Base-by-base conservation (phyloP, 495 filamentous ascomycete genomes). In the Hyaloscypha bicolor region DNA sequence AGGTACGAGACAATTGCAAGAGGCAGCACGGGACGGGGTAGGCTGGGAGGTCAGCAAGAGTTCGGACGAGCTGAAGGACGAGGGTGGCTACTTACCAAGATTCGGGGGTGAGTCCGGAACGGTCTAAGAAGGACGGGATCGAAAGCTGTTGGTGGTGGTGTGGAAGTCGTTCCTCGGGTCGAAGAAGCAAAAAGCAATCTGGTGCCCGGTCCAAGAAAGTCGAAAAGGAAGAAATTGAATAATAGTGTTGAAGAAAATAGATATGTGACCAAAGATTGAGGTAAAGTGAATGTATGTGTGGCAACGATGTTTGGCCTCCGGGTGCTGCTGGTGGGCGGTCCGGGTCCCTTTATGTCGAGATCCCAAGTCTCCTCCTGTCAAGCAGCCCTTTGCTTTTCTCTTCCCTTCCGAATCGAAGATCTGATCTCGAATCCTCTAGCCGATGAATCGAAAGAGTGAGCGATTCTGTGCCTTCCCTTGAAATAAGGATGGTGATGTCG, bases 181-280 rank as follows among this genome's bases (percentile, higher is more conserved):
- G 42, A 48, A 48, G 42, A 48, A 48, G 16, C 11, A 37, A 37
- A 37, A 8, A 37, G 35, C 2, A 25, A 25, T 25, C 25, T 37
- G 42, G 42, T 16, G 42, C 42, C 16, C 8, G 42, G 9, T 4
- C 16, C 16, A 1, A 19, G 16, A 48, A 48, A 19, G 16, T 11
- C 11, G 4, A 12, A 48, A 48, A 0, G 9, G 42, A 48, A 19
- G 4, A 6, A 48, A 48, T 48, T 4, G 16, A 37, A 16, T 16
- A 48, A 48, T 48, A 4, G 25, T 25, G 25, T 48, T 48, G 11
- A 48, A 14, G 42, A 48, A 48, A 48, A 48, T 19, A 19, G 16
- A 48, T 48, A 48, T 48, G 42, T 48, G 42, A 48, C 42, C 42
- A 48, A 25, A 48, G 42, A 48, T 48, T 19, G 42, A 48, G 42